Base-by-base conservation (phyloP, 495 filamentous ascomycete species). In the Penicillium antarcticum region DNA sequence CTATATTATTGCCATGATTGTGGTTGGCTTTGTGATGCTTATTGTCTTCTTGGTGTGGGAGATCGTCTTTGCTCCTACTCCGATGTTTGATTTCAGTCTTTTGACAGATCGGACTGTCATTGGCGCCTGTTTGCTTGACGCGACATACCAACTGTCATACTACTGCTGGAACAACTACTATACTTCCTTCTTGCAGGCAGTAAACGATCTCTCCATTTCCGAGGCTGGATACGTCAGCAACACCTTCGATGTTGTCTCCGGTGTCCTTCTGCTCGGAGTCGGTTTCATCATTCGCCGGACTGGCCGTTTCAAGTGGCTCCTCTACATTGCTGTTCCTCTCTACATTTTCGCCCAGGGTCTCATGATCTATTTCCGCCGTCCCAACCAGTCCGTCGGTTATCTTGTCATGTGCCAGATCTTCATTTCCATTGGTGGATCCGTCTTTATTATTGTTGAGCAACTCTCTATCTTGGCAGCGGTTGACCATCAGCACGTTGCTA, bases 331-430 rank as follows among this genome's bases (percentile, higher is more conserved):
- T 53, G 59, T 86, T 3, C 82, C 84, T 3, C 60, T 87, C 16
- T 72, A 74, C 56, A 73, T 86, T 37, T 76, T 86, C 23, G 75
- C 51, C 1, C 52, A 58, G 31, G 78, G 85, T 23, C 75, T 86
- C 44, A 78, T 87, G 77, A 86, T 71, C 56, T 76, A 66, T 55
- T 88, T 87, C 77, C 81, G 85, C 36, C 79, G 80, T 16, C 73
- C 80, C 48, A 65, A 74, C 43, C 68, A 70, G 26, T 55, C 71
- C 35, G 67, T 87, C 31, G 84, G 83, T 17, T 87, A 83, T 62
- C 72, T 89, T 35, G 69, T 87, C 57, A 86, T 87, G 80, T 84
- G 78, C 56, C 83, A 89, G 58, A 84, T 89, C 61, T 81, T 87
- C 65, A 86, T 87, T 57, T 80, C 85, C 19, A 75, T 89, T 35